Conservation (phyloP, 371 early-diverging fungal genomes). For the Racocetra persica region DNA sequence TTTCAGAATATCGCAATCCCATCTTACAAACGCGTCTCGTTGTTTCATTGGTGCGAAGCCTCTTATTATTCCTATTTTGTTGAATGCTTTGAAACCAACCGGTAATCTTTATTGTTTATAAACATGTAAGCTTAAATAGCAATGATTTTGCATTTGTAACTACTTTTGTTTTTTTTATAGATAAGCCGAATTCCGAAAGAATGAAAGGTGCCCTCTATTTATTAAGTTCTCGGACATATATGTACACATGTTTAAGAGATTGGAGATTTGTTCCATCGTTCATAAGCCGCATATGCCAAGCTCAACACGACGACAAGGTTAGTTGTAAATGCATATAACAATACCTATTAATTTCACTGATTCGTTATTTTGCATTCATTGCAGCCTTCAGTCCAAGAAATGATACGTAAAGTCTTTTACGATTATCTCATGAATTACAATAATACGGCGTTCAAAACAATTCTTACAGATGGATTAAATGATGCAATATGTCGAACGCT, state of each 20-base stretch:
- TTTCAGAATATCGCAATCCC: slow-evolving; percentile 63
- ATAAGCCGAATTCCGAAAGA: slow-evolving; percentile 58
- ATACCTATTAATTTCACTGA: background rate
- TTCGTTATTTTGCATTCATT: background rate
- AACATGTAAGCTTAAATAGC: background rate
- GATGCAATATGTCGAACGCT: slow-evolving; percentile 43
- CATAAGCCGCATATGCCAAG: slow-evolving; percentile 66
- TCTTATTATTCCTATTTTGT: slow-evolving; percentile 61
- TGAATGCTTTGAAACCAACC: slow-evolving; percentile 62
- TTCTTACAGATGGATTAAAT: slow-evolving; percentile 47
- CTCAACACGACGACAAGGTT: slow-evolving; percentile 82
- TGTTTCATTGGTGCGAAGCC: slow-evolving; percentile 67
- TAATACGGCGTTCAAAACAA: slow-evolving; percentile 54
- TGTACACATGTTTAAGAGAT: slow-evolving; percentile 66
- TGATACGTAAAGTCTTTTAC: slow-evolving; percentile 71
- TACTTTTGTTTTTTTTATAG: slow-evolving; percentile 17
- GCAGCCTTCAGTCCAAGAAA: slow-evolving; percentile 72
- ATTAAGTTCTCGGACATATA: slow-evolving; percentile 60
- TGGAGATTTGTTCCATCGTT: slow-evolving; percentile 71
- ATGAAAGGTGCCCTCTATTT: slow-evolving; percentile 85
- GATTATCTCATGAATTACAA: slow-evolving; percentile 64
- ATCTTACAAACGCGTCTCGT: slow-evolving; percentile 60
- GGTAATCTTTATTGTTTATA: slow-evolving; percentile 24
- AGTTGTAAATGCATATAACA: background rate
- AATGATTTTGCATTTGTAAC: too few species aligned